Evolutionary conservation across 108 stramenopile species (phyloP).

Genomic region (Parietichytrium sp.): DNA sequence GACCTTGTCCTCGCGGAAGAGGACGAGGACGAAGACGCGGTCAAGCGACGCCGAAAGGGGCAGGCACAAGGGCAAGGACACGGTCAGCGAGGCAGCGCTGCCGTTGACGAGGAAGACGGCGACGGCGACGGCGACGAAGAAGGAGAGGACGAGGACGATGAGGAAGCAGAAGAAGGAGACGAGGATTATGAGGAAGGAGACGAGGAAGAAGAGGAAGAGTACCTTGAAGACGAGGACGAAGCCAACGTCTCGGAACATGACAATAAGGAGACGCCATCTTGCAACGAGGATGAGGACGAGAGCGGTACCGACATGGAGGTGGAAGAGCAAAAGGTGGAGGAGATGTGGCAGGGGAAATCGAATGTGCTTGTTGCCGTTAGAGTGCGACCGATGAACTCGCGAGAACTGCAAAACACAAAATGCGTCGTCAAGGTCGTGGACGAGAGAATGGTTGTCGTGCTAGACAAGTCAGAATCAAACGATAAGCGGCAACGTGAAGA

Average conservation of each 20-base stretch:
- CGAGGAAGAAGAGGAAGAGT: conserved; percentile 16
- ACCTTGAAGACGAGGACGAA: neutral
- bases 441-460: conserved; percentile 50
- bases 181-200: neutral
- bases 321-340: conserved; percentile 37
- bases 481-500: conserved; percentile 47
- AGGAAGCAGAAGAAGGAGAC: neutral
- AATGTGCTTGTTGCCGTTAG: conserved; percentile 64
- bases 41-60: no score
- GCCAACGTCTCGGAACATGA: neutral
- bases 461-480: conserved; percentile 54
- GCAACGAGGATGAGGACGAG: neutral
- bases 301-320: neutral
- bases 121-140: neutral
- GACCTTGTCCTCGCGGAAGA: no score
- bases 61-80: no score
- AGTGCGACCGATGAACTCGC: conserved; percentile 56
- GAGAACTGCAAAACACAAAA: conserved; percentile 50
- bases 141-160: neutral
- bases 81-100: neutral
- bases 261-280: neutral
- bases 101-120: neutral
- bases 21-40: no score
- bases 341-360: conserved; percentile 52
- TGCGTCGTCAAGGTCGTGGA: conserved; percentile 54